Conservation (phyloP, 148 eudicot genomes). For the Amaranthus hypochondriacus region DNA sequence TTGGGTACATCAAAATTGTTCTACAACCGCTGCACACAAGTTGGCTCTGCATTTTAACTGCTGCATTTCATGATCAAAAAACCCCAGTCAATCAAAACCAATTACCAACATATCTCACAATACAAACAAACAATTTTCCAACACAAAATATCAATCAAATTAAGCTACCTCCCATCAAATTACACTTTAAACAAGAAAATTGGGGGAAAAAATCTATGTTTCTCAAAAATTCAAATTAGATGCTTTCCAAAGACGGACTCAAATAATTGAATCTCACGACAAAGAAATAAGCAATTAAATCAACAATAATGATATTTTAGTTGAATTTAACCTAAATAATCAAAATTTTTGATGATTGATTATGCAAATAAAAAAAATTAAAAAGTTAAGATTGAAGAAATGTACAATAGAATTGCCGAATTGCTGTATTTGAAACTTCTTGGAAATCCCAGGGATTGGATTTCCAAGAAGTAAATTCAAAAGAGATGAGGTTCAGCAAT, state of each 20-base stretch:
- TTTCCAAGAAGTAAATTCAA: conserved; percentile 4
- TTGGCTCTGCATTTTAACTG: conserved; percentile 76
- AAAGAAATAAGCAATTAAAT: no score
- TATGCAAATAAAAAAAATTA: no score
- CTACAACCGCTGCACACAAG: conserved; percentile 88
- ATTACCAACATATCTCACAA: background rate
- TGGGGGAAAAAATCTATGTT: background rate
- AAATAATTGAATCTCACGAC: no score
- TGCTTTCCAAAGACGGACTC: no score
- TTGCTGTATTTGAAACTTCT: background rate
- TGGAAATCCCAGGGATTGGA: conserved; percentile 5
- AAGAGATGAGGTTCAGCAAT: background rate
- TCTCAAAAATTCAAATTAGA: background rate
- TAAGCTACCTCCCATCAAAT: background rate
- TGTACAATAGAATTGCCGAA: background rate
- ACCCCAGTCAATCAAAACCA: no score
- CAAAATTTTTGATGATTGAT: no score
- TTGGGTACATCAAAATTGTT: conserved; percentile 68
- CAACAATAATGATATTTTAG: no score
- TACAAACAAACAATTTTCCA: background rate
- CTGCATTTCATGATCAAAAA: conserved; percentile 12
- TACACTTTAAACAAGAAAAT: background rate
- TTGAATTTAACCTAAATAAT: no score
- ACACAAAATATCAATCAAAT: background rate
- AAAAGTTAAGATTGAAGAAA: no score